phyloP scores from a whole-genome alignment of 75 land plant genomes.

The Cupressus sempervirens region DNA sequence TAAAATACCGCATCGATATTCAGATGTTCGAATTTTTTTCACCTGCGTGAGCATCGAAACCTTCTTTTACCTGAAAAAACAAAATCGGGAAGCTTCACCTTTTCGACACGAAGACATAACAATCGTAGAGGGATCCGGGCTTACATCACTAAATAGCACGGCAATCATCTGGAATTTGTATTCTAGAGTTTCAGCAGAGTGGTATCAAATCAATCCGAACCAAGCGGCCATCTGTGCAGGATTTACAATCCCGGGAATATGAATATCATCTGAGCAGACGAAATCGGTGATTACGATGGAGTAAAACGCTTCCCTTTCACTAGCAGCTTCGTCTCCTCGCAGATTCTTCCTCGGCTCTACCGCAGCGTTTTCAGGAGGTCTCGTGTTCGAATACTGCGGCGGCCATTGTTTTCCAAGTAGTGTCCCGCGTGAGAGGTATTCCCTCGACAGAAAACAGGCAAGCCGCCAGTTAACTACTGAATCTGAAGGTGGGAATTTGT shows the following conservation, averaged over 20 bases:
- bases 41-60: too few relatives aligned
- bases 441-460: constrained; percentile 1
- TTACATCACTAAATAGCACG: too few relatives aligned
- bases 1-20: too few relatives aligned
- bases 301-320: neutral
- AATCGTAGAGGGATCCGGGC: too few relatives aligned
- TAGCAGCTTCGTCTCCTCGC: neutral
- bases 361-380: too few relatives aligned
- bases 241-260: neutral
- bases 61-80: too few relatives aligned
- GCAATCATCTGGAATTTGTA: too few relatives aligned
- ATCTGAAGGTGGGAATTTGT: neutral
- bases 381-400: neutral
- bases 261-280: neutral
- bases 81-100: too few relatives aligned
- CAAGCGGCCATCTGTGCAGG: constrained; percentile 7
- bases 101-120: too few relatives aligned
- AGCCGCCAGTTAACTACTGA: constrained; percentile 1
- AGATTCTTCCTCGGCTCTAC: neutral
- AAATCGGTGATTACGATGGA: neutral
- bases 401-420: constrained; percentile 6
- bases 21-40: too few relatives aligned
- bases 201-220: neutral
- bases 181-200: too few relatives aligned
- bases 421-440: neutral